Base-by-base conservation (phyloP, 495 filamentous ascomycete genomes). In the Stereocaulon alpinum region DNA sequence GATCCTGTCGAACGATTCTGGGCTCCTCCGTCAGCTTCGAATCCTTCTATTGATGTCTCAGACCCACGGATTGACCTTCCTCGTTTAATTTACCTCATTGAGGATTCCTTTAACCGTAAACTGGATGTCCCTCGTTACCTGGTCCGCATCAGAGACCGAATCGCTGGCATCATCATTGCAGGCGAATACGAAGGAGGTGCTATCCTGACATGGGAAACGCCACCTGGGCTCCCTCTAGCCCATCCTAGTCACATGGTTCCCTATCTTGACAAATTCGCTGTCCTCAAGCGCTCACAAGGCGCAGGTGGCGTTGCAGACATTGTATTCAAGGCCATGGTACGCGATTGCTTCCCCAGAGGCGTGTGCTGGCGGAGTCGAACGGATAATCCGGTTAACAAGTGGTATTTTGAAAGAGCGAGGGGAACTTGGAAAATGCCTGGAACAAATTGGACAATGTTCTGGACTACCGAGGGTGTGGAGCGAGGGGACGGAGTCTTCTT, bases 191-290 rank as follows among this genome's bases (percentile, higher is more conserved):
- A 97, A 76, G 93, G 93, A 53, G 93, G 88, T 2, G 93, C 93
- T 10, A 82, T 99, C 40, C 73, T 97, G 18, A 99, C 93, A 2
- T 99, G 93, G 93, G 93, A 99, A 76, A 73, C 77, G 34, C 89
- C 91, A 0, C 82, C 82, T 0, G 78, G 77, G 0, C 70, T 84
- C 1, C 48, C 64, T 27, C 54, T 68, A 18, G 74, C 71, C 20
- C 76, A 74, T 47, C 63, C 70, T 20, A 72, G 73, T 10, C 74
- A 83, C 4, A 78, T 89, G 68, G 86, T 99, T 0, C 94, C 92
- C 0, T 99, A 99, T 70, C 74, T 99, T 24, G 93, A 99, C 69
- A 99, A 99, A 72, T 99, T 99, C 68, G 93, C 93, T 4, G 93
- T 97, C 2, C 77, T 94, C 5, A 90, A 87, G 66, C 82, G 85